phyloP scores from a whole-genome alignment of 176 grass and related monocot genomes.

The Bonia amplexicaulis region DNA sequence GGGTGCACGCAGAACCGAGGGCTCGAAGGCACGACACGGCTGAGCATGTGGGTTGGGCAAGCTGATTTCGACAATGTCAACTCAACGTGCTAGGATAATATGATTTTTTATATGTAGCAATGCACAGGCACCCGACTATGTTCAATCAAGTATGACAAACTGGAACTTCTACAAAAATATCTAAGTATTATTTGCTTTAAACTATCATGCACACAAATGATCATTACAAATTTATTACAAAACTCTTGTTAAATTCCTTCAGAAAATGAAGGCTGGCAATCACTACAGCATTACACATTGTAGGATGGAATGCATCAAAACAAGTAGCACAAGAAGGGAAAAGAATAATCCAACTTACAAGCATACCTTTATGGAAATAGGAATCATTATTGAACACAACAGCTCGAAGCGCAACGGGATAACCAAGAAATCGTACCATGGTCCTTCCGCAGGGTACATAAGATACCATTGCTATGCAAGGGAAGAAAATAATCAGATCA shows the following conservation, averaged over 20 bases:
- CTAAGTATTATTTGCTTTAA: background rate
- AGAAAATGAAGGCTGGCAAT: background rate
- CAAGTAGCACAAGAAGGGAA: conserved; percentile 22
- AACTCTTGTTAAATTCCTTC: background rate
- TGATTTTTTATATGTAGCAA: too few relatives aligned
- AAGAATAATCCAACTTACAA: background rate
- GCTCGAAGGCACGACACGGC: too few relatives aligned
- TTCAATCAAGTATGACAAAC: background rate
- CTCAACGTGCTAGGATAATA: too few relatives aligned
- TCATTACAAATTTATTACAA: background rate
- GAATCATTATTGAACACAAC: conserved; percentile 98
- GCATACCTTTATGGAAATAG: conserved; percentile 92
- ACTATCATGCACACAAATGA: background rate
- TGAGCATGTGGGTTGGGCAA: too few relatives aligned
- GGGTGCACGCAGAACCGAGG: too few relatives aligned
- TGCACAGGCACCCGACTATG: background rate
- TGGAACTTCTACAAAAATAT: conserved; percentile 11
- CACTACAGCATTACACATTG: background rate
- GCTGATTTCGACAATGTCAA: too few relatives aligned
- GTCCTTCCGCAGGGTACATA: conserved; percentile 59
- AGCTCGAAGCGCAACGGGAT: conserved; percentile 87
- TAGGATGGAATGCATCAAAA: conserved; percentile 10
- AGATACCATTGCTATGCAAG: conserved; percentile 84
- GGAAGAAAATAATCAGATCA: conserved; percentile 18
- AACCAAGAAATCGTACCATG: conserved; percentile 83